A percentile compares a stretch with the other conserved stretches of the same genome.
Evolutionary conservation across 345 rosid genomes (phyloP).

Genomic region (Murraya paniculata): DNA sequence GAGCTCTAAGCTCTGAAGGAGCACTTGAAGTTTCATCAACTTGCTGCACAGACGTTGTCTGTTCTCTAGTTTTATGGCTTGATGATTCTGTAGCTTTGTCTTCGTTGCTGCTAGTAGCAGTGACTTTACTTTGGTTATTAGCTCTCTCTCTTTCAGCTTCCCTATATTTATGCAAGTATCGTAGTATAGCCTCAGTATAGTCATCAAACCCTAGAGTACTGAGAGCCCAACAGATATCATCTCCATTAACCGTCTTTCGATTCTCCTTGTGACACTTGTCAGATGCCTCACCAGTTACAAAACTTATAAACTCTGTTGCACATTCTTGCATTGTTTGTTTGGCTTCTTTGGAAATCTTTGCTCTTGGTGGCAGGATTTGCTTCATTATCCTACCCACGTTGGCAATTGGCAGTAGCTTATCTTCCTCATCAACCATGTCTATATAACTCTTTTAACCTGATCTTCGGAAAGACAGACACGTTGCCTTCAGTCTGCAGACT

Average conservation of each 20-base stretch:
- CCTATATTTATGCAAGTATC: constrained; percentile 58
- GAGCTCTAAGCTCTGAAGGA: constrained; percentile 31
- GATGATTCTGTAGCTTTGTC: constrained; percentile 33
- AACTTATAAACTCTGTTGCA: constrained; percentile 81
- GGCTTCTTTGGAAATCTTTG: constrained; percentile 83
- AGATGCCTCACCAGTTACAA: constrained; percentile 82
- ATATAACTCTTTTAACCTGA: constrained; percentile 1
- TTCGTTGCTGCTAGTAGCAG: constrained; percentile 8
- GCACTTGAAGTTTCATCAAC: constrained; percentile 12
- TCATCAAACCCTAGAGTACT: constrained; percentile 71
- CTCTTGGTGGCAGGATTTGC: constrained; percentile 65
- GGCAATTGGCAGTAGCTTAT: constrained; percentile 69
- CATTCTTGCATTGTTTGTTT: constrained; percentile 82
- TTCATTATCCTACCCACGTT: constrained; percentile 79
- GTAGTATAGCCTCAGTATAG: constrained; percentile 62
- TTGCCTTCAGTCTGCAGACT: constrained; percentile 20
- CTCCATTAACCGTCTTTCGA: constrained; percentile 84
- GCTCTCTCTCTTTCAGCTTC: constrained; percentile 59
- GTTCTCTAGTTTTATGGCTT: constrained; percentile 1
- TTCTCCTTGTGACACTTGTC: constrained; percentile 83
- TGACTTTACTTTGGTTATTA: constrained; percentile 24
- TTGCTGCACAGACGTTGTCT: constrained; percentile 8
- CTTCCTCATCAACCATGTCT: constrained; percentile 58
- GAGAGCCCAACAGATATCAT: constrained; percentile 83
- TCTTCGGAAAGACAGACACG: constrained; percentile 16